Evolutionary conservation across 2,329 filamentous ascomycete species (phyloP).

Genomic region (Colletotrichum echinochloae): DNA sequence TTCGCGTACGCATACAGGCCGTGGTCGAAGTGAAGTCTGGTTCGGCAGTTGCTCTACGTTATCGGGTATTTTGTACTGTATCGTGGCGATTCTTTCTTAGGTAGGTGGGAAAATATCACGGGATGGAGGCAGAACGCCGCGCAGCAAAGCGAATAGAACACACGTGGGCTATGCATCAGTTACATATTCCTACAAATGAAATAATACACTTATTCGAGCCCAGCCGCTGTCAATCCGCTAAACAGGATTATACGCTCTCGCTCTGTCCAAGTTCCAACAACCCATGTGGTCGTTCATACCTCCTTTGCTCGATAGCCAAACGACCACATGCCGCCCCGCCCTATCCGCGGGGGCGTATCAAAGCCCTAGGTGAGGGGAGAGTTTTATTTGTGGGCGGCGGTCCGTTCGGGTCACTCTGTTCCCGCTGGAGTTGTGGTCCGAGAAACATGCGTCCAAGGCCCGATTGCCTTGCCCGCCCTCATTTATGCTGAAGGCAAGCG

Average conservation of each 20-base stretch:
- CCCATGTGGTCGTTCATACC: background rate
- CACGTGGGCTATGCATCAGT: conserved; percentile 2
- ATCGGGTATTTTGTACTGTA: too few relatives aligned
- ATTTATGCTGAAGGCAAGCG: conserved; percentile 13
- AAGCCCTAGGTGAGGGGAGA: conserved; percentile 30
- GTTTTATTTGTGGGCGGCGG: conserved; percentile 15
- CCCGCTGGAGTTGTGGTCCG: background rate
- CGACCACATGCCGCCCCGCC: conserved; percentile 27
- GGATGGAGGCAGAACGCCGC: background rate
- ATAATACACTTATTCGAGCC: conserved; percentile 31
- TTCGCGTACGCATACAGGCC: too few relatives aligned
- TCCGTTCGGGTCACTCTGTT: background rate
- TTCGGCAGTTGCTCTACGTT: too few relatives aligned
- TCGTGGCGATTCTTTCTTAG: too few relatives aligned
- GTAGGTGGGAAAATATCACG: background rate
- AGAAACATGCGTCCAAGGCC: background rate
- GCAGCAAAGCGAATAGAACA: background rate
- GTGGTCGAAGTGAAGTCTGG: too few relatives aligned
- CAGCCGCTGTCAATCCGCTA: conserved; percentile 2
- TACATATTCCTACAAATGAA: conserved; percentile 40
- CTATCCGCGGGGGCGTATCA: conserved; percentile 3
- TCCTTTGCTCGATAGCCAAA: conserved; percentile 17
- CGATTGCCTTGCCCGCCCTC: background rate
- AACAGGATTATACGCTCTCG: background rate
- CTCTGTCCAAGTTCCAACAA: background rate